A percentile compares a stretch with the other conserved stretches of the same genome.
These are phyloP conservation scores for Zymoseptoria tritici DNA, from an alignment of 2,329 filamentous ascomycete species.

Conservation along the genomic window DNA sequence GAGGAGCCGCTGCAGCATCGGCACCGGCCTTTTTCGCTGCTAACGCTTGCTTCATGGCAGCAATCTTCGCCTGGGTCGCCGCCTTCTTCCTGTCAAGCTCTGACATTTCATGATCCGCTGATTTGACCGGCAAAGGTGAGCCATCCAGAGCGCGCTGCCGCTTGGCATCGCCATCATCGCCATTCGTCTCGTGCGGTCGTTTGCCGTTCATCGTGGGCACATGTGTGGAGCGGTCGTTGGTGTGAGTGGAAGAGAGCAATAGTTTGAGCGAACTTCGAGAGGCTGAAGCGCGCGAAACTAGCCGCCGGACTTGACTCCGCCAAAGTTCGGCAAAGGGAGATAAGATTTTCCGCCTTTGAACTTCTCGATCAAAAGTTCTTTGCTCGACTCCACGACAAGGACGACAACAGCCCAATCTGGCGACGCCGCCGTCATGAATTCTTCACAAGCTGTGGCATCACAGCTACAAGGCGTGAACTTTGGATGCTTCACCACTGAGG, in stretches of 20 bases:
- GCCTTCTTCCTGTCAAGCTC: conserved; percentile 29
- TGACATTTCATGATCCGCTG: conserved; percentile 1
- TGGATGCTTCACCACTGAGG: conserved; percentile 69
- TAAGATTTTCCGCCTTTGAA: conserved; percentile 2
- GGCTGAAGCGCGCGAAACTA: not conserved
- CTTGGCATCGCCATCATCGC: conserved; percentile 35
- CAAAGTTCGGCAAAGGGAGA: not conserved
- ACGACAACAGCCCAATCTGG: not conserved
- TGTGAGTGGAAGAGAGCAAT: not conserved
- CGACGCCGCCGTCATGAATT: conserved; percentile 32
- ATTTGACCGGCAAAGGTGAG: conserved; percentile 26
- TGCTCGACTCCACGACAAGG: not conserved
- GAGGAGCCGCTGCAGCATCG: conserved; percentile 6
- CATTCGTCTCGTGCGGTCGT: conserved; percentile 34
- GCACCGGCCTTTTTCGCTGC: conserved; percentile 20
- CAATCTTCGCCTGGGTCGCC: conserved; percentile 28
- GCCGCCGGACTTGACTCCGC: not conserved
- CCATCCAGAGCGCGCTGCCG: conserved; percentile 33
- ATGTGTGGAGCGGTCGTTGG: not conserved
- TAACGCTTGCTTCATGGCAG: conserved; percentile 30
- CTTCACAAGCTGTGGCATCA: conserved; percentile 69
- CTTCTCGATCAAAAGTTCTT: conserved; percentile 1
- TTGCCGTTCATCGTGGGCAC: conserved; percentile 32
- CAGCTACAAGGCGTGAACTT: conserved; percentile 84
- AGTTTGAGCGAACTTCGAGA: not conserved